Evolutionary conservation across 306 rosid species (phyloP).

Genomic region (Prunus mira): DNA sequence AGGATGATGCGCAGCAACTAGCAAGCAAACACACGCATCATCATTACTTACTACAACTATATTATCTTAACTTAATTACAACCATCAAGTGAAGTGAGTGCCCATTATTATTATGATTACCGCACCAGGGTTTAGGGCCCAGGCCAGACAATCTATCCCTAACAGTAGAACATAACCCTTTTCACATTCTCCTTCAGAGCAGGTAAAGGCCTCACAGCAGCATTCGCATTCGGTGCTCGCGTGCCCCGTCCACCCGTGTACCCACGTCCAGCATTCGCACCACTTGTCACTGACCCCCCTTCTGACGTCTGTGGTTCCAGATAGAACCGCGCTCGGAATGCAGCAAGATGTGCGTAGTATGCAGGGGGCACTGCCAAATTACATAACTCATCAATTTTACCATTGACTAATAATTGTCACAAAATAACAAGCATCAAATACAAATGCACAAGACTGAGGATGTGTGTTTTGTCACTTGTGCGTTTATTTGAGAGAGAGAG

Average conservation of each 20-base stretch:
- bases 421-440: background rate
- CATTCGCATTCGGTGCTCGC: constrained; percentile 29
- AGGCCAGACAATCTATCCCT: constrained; percentile 1
- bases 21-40: no score
- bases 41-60: no score
- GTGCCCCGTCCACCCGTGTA: constrained; percentile 18
- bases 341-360: constrained; percentile 76
- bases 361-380: constrained; percentile 62
- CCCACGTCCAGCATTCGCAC: background rate
- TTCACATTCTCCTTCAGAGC: constrained; percentile 74
- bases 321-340: constrained; percentile 79
- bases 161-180: constrained; percentile 76
- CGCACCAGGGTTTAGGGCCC: background rate
- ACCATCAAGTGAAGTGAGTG: no score
- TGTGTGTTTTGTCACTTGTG: background rate
- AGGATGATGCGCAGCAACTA: no score
- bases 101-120: no score
- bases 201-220: constrained; percentile 61
- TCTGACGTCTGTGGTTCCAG: constrained; percentile 47
- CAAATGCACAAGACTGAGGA: background rate
- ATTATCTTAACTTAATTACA: no score
- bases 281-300: constrained; percentile 8
- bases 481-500: background rate
- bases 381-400: background rate
- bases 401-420: background rate